Percentiles rank a stretch among this genome's conserved stretches.
Conservation (phyloP, 139 green algal species). For the Chlamydomonas applanata region DNA sequence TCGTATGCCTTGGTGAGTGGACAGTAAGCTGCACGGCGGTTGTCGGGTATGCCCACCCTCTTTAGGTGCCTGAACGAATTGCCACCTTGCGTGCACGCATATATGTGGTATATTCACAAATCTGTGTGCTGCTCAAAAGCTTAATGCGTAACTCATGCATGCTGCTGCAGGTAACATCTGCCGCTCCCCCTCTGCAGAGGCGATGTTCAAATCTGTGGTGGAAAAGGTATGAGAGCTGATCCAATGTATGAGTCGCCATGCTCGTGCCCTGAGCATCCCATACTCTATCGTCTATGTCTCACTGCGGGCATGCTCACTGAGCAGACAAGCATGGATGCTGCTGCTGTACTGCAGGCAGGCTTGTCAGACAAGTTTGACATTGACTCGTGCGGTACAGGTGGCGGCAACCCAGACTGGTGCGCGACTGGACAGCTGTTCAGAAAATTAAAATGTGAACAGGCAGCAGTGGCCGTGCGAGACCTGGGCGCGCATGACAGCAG, state of each 20-base stretch:
- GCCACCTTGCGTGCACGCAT: not conserved
- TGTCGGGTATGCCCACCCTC: not conserved
- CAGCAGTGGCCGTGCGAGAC: not conserved
- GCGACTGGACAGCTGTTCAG: no score
- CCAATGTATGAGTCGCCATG: no score
- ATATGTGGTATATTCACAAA: no score
- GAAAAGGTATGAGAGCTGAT: slow-evolving; percentile 52
- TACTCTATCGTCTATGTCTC: no score
- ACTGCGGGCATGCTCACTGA: no score
- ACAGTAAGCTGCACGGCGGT: no score
- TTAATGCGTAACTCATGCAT: no score
- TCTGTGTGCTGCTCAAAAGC: no score
- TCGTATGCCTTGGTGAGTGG: slow-evolving; percentile 74
- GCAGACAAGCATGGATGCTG: no score
- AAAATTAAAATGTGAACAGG: no score
- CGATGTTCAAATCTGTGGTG: slow-evolving; percentile 84
- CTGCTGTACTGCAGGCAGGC: slow-evolving; percentile 18
- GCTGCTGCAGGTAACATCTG: slow-evolving; percentile 87
- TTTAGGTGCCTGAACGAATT: not conserved
- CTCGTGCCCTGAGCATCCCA: no score
- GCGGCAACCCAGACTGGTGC: slow-evolving; percentile 49
- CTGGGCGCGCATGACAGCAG: no score
- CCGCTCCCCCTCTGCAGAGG: slow-evolving; percentile 88
- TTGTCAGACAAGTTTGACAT: slow-evolving; percentile 77
- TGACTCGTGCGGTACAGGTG: slow-evolving; percentile 92